These are phyloP conservation scores for Vickermania spadyakhi DNA, from an alignment of 208 protist species.

Conservation along the genomic window DNA sequence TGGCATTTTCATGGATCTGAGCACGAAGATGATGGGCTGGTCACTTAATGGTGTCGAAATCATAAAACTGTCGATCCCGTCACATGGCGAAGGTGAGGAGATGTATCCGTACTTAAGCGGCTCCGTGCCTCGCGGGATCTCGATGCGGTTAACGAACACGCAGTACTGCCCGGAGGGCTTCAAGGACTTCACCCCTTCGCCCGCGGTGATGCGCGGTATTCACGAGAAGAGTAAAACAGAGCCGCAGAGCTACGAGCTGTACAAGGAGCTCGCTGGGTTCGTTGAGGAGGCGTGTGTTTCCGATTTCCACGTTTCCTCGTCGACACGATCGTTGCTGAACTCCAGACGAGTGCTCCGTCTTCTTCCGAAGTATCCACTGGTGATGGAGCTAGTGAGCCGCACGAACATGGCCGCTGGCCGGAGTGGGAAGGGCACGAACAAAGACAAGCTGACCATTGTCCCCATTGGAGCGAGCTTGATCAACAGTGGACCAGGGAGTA, in stretches of 20 bases:
- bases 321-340: background rate
- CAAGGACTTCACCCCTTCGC: constrained; percentile 45
- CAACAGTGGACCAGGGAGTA: background rate
- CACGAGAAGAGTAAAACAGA: constrained; percentile 10
- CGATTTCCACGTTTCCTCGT: constrained; percentile 8
- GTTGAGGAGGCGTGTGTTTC: constrained; percentile 32
- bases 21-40: constrained; percentile 80
- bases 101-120: constrained; percentile 88
- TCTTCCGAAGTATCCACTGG: constrained; percentile 3
- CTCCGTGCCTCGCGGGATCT: constrained; percentile 34
- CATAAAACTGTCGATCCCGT: constrained; percentile 63
- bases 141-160: constrained; percentile 67
- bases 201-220: constrained; percentile 16
- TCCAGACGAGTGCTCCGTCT: background rate
- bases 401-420: background rate
- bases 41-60: constrained; percentile 77
- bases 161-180: constrained; percentile 70
- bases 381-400: background rate
- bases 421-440: background rate
- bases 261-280: constrained; percentile 54
- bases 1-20: constrained; percentile 72
- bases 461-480: background rate
- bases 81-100: constrained; percentile 57
- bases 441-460: background rate
- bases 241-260: constrained; percentile 49